Evolutionary conservation across 2,329 filamentous ascomycete species (phyloP), one percentile per base, ranked within the genome.

Genomic region (Apiospora koreana): DNA sequence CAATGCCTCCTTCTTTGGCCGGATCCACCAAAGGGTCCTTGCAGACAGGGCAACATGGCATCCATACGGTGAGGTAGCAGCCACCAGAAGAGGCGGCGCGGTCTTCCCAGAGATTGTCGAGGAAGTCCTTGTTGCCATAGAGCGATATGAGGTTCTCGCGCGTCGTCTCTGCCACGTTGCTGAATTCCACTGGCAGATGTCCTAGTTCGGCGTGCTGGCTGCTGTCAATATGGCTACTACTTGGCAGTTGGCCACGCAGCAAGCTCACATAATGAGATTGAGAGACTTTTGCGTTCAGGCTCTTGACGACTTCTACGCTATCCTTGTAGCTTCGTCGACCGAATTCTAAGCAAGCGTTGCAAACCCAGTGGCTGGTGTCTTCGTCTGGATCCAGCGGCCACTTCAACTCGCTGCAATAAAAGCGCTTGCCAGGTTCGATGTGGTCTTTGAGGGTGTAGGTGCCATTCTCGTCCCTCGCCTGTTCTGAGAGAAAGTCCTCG

Each of bases 41-140:
- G 64, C 64, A 66, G 2, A 66, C n/a, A 42, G 64, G 64, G 64
- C 64, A 66, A 45, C 64, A 45, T 10, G 64, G 64, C 42, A 66
- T 25, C 64, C 64, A 66, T 16, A 66, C 14, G 23, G 64, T 66
- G 2, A 66, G 14, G 41, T 43, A 31, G 14, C 64, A 45, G 38
- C 25, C 16, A 6, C 2, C 42, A 2, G 25, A 45, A 28, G 38
- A 42, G 28, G 38, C 64, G 12, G 18, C 23, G 28, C 64, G 38
- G 42, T 43, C 38, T 28, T 66, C 18, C 64, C 64, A 66, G 41
- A 43, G 18, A 28, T 25, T 14, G 41, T 66, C 38, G 18, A n/a
- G n/a, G 12, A 66, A n/a, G 14, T 28, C 16, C 5, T 43, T n/a
- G 64, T 28, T 45, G 9, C 8, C 10, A 66, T 66, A 66, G 5